Evolutionary conservation across 2,329 filamentous ascomycete species (phyloP).

Genomic region (Aspergillus fumigatus): DNA sequence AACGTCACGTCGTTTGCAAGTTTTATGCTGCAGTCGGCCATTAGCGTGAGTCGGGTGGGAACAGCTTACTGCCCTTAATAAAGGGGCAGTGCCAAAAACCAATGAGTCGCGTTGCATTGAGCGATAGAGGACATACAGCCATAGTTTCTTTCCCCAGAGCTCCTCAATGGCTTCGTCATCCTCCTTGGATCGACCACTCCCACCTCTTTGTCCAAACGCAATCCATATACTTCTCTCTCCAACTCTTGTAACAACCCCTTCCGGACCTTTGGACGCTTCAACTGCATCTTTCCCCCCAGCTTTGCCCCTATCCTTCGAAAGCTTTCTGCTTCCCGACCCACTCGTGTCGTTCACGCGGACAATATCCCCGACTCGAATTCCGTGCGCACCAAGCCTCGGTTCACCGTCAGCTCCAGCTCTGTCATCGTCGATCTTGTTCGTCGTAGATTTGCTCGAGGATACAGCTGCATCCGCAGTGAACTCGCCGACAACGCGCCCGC

Average conservation of each 20-base stretch:
- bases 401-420: slow-evolving; percentile 36
- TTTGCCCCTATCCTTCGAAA: slow-evolving; percentile 30
- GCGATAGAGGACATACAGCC: slow-evolving; percentile 51
- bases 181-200: slow-evolving; percentile 30
- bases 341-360: slow-evolving; percentile 41
- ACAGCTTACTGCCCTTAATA: background rate
- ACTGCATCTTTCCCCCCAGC: slow-evolving; percentile 26
- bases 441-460: slow-evolving; percentile 33
- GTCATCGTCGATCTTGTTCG: slow-evolving; percentile 22
- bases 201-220: slow-evolving; percentile 39
- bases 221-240: slow-evolving; percentile 42
- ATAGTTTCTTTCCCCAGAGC: slow-evolving; percentile 54
- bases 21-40: slow-evolving; percentile 50
- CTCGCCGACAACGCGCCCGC: slow-evolving; percentile 85
- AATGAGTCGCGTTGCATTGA: background rate
- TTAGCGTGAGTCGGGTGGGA: slow-evolving; percentile 2
- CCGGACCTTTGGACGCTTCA: slow-evolving; percentile 30
- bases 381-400: slow-evolving; percentile 41
- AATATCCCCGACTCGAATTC: slow-evolving; percentile 46
- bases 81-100: background rate
- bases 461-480: slow-evolving; percentile 68
- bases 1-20: slow-evolving; percentile 64
- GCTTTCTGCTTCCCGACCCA: slow-evolving; percentile 19
- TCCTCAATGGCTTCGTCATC: slow-evolving; percentile 45
- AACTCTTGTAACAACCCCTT: slow-evolving; percentile 45